phyloP scores from a whole-genome alignment of 2,329 filamentous ascomycete species.

The Claviceps africana region DNA sequence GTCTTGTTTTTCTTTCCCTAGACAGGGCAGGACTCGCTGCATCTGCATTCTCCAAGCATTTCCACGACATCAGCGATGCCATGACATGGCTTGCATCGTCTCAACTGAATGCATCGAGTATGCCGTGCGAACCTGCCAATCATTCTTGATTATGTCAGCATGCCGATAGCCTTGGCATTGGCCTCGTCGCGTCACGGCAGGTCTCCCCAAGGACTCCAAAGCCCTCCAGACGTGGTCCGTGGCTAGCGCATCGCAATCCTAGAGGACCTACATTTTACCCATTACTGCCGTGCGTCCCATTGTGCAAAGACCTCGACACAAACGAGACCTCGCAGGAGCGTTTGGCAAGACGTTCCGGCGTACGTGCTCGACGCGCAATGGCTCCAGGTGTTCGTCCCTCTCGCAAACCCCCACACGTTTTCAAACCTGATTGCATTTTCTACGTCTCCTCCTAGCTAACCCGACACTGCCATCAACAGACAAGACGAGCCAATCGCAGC shows the following conservation, averaged over 20 bases:
- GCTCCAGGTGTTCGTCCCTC: slow-evolving; percentile 23
- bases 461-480: slow-evolving; percentile 21
- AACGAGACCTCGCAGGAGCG: not conserved
- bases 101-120: not conserved
- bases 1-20: not conserved
- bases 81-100: not conserved
- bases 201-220: not conserved
- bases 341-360: not conserved
- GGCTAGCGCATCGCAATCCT: not conserved
- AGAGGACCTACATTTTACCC: not conserved
- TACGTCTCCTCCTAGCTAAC: slow-evolving; percentile 8
- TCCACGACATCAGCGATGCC: not conserved
- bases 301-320: not conserved
- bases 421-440: not conserved
- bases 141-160: slow-evolving; percentile 4
- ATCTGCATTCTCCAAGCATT: not conserved
- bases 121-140: not conserved
- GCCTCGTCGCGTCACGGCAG: not conserved
- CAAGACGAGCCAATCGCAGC: slow-evolving; percentile 41
- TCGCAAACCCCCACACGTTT: not conserved
- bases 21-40: not conserved
- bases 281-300: not conserved
- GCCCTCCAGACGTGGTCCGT: not conserved
- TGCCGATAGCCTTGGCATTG: not conserved
- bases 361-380: slow-evolving; percentile 16